Base-by-base conservation (phyloP, 768 basidiomycete species). In the Suillus plorans region DNA sequence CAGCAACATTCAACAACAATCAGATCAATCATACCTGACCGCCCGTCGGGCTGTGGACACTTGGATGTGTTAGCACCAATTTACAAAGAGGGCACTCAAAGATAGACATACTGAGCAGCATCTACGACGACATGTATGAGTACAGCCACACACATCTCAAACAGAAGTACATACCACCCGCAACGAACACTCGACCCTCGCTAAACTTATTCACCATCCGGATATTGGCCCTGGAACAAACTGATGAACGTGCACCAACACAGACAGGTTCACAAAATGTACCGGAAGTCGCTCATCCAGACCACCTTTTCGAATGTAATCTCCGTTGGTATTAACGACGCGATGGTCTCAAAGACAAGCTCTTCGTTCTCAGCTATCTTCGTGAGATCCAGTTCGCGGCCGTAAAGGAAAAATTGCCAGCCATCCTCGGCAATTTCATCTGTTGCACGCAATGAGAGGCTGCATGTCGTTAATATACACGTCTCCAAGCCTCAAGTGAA, bases 381-480 rank as follows among this genome's bases (percentile, higher is more conserved):
- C 13, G 55, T 44, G 50, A 66, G 69, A 31, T 77, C 70, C 28
- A 76, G 66, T 13, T 73, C 61, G 0, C 57, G 63, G 9, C 77
- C 77, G 12, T 64, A 68, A n/a, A 78, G 61, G 37, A 76, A 65
- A 45, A 78, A 77, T 58, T 69, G 73, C 63, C 69, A 79, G 41
- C 77, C 68, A 57, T 67, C 70, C 13, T 71, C 70, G 4, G 72
- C 72, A 45, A 63, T 8, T 63, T 63, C 56, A 37, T 76, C 77
- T 7, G 76, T 79, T 13, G 78, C 77, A 7, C 79, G 72, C 9
- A 80, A 69, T 28, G 73, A 74, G 25, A 79, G 57, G 66, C 78
- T 79, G 45, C 0, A 61, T 31, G 0, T 42, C 28, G 16, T 62
- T 18, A 59, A 44, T 61, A 52, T 53, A 47, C 45, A 47, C 41